Base-by-base conservation (phyloP, 1,284 basidiomycete species). In the Leccinum subrobustum region DNA sequence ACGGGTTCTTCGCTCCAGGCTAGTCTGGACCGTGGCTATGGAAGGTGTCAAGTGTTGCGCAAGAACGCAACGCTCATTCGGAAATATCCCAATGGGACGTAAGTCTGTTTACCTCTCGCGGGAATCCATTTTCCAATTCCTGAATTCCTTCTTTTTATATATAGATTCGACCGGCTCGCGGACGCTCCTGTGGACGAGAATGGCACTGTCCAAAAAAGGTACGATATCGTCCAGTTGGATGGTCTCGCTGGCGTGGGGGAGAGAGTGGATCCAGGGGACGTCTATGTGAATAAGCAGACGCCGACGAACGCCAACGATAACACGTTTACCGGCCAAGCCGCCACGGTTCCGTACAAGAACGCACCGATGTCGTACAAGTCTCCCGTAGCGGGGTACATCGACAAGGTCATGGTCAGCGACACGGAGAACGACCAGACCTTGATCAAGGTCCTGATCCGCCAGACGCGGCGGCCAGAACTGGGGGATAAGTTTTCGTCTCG, bases 401-500 rank as follows among this genome's bases (percentile, higher is more conserved):
- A 99, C 83, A 98, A 99, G 77, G 93, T 99, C 71, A 87, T 99
- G 85, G 86, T 99, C 64, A 96, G 93, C 60, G 95, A 98, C 71
- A 96, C 93, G 3, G 90, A 93, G 68, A 95, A 94, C 70, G 96
- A 98, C 73, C 93, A 97, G 75, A 95, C 92, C n/a, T 80, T 99
- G 58, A 92, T 99, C 83, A 99, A 99, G 78, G 94, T 98, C n/a
- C 82, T 99, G 66, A 94, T 98, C 69, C 89, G 97, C 42, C 97
- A 99, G 79, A 99, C 97, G 23, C 85, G 97, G 69, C 83, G 95
- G 55, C 97, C 97, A 27, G 97, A 99, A 72, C 80, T 99, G 9
- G 97, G 97, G 3, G 97, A 99, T 81, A 99, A 99, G 78, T 99
- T 99, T 74, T 98, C 96, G 47, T 96, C 93, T 3, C 82, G 97